These are phyloP conservation scores for Vaccinium myrtillus DNA, from an alignment of 148 eudicot species.

Conservation along the genomic window DNA sequence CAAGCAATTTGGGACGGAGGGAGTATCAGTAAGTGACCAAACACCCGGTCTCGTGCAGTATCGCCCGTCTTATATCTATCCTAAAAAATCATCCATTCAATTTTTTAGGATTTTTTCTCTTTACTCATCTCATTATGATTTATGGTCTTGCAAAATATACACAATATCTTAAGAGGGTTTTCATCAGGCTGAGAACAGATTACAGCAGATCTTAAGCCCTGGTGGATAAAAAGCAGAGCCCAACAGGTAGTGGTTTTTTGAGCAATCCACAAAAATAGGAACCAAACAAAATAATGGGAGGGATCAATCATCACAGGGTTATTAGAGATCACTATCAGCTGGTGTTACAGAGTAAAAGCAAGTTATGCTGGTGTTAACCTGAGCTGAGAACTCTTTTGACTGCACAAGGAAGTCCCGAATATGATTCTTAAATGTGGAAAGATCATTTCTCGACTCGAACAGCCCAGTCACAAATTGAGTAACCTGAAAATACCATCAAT, in stretches of 20 bases:
- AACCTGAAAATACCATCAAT: constrained; percentile 47
- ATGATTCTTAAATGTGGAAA: constrained; percentile 83
- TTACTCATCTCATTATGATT: neutral
- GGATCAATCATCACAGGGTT: neutral
- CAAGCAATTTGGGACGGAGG: too few relatives aligned
- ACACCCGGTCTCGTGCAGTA: too few relatives aligned
- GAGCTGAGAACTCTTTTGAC: constrained; percentile 95
- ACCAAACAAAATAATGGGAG: neutral
- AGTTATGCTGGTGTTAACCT: constrained; percentile 45
- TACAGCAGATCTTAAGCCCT: neutral
- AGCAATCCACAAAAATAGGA: neutral
- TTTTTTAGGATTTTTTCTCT: neutral
- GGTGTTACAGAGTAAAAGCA: neutral
- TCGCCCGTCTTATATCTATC: neutral
- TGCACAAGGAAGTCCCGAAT: constrained; percentile 95
- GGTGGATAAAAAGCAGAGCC: neutral
- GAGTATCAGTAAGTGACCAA: too few relatives aligned
- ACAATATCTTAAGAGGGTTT: neutral
- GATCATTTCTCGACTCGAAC: constrained; percentile 71
- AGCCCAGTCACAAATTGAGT: constrained; percentile 89
- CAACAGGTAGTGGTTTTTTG: neutral
- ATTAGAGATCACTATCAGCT: neutral
- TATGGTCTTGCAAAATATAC: neutral
- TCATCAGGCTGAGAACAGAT: neutral
- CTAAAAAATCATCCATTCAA: neutral